Percentiles rank a stretch among this genome's conserved stretches.
phyloP scores from a whole-genome alignment of 2,329 filamentous ascomycete species.

The Alternaria brassicicola region DNA sequence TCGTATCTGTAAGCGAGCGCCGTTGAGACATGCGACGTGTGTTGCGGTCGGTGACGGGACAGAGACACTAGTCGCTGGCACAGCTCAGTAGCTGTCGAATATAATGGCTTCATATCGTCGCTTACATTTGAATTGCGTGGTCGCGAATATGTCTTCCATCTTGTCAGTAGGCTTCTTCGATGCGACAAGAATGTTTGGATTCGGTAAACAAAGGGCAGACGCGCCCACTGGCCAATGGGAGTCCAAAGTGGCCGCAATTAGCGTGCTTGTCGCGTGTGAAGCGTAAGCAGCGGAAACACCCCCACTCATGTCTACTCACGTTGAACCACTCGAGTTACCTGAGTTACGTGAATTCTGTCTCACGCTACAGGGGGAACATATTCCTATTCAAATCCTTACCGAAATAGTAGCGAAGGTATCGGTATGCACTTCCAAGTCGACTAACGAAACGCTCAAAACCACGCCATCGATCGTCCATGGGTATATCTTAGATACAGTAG shows the following conservation, averaged over 20 bases:
- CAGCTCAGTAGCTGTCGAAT: slow-evolving; percentile 12
- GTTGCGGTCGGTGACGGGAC: slow-evolving; percentile 49
- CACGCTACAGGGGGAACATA: background rate
- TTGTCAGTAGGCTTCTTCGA: slow-evolving; percentile 6
- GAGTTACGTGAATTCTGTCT: background rate
- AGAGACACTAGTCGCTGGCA: slow-evolving; percentile 40
- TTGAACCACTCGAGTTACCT: background rate
- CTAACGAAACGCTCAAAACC: slow-evolving; percentile 14
- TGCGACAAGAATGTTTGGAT: slow-evolving; percentile 26
- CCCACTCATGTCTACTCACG: background rate
- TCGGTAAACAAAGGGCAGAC: slow-evolving; percentile 36
- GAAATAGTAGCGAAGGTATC: slow-evolving; percentile 45
- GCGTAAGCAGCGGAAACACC: background rate
- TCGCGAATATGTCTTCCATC: slow-evolving; percentile 39
- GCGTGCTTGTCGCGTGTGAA: slow-evolving; percentile 1
- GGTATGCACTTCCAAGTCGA: slow-evolving; percentile 31
- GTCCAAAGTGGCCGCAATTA: slow-evolving; percentile 16
- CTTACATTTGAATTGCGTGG: slow-evolving; percentile 43
- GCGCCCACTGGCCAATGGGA: slow-evolving; percentile 27
- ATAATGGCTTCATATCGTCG: background rate
- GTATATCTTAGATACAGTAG: slow-evolving; percentile 26
- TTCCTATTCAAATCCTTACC: slow-evolving; percentile 21
- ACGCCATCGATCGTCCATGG: slow-evolving; percentile 8
- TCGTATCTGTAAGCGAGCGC: slow-evolving; percentile 50
- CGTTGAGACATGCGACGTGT: slow-evolving; percentile 48